Base-by-base conservation (phyloP, 352 stramenopile species). In the Pythium aphanidermatum region DNA sequence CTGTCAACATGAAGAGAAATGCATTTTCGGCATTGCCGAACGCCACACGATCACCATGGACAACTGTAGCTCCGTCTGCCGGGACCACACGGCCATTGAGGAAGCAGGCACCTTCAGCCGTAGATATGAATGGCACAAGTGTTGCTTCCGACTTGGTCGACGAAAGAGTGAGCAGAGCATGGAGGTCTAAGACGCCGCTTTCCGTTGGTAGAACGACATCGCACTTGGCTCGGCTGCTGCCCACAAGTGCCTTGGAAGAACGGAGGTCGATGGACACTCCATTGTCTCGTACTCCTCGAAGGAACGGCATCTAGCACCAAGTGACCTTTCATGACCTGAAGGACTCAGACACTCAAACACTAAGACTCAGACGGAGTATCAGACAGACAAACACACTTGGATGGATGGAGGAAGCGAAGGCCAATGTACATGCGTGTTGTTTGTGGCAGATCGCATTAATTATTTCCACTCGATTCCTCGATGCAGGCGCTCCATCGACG, bases 161-260 rank as follows among this genome's bases (percentile, higher is more conserved):
- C 1, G 65, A 53, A 1, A 90, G 51, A 24, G 58, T 82, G 31
- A 86, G 52, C 5, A 86, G 36, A 9, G 74, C 73, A 32, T 87
- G 74, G 0, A 81, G 60, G 17, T 86, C 77, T 17, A 81, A 47
- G 19, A 83, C 58, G 14, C 62, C 61, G 2, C 52, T 37, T 10
- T 46, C 48, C 5, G 29, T 12, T 0, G 51, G 43, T 5, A 89
- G 51, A 3, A 89, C 74, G 13, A 86, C 51, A 40, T 86, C 74
- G 41, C 77, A 89, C 17, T 73, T 83, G 17, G 50, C 36, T 2
- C 42, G 38, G 1, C 49, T 59, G 17, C 59, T 63, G 4, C 74
- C 72, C 30, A 90, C 72, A 13, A 90, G 60, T 10, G 60, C 84
- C 65, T 73, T 81, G 38, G 76, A 74, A 38, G 73, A 86, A 8